Base-by-base conservation (phyloP, 2,329 filamentous ascomycete species). In the Ophiostoma angusticollis region DNA sequence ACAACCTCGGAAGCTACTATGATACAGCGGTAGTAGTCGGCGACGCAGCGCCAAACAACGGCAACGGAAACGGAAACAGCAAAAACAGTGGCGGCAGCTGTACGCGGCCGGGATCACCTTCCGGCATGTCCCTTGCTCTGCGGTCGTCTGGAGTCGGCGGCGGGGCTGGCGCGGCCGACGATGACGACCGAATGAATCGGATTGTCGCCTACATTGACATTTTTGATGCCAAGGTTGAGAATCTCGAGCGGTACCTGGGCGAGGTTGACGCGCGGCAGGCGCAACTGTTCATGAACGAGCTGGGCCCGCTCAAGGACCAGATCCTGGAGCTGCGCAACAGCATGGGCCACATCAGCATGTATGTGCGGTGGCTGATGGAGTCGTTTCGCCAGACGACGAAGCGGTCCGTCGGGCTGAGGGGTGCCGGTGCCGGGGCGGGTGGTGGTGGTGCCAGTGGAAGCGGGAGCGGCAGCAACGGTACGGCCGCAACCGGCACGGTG, bases 261-360 rank as follows among this genome's bases (percentile, higher is more conserved):
- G 72, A 76, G 42, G 61, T 75, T 35, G 73, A 78, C 50, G 69
- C 68, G 4, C 66, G 71, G 35, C 72, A 77, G 50, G 72, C 67
- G 23, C 68, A 75, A 55, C 68, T 72, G 63, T 63, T 74, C 8
- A 63, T 78, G 50, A 77, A 75, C 48, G 71, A 78, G 52, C 68
- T 72, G 5, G 64, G 74, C 50, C 72, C 69, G 7, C 67, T 78
- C 44, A 72, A 74, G 41, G 72, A 78, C 42, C 71, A 77, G 53
- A 64, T 78, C n/a, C 65, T 68, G 4, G 74, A 78, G 52, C 58
- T 74, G 30, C 61, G 67, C 31, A 73, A 67, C 55, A 73, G 66
- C 46, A 59, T 73, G 43, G 71, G 70, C 36, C 68, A 73, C 48
- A 62, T 75, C 31, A 64, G 66, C 39, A 74, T 74, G 70, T 70